Evolutionary conservation across 2,329 filamentous ascomycete genomes (phyloP).

Genomic region (Phaeosphaeria sp.): DNA sequence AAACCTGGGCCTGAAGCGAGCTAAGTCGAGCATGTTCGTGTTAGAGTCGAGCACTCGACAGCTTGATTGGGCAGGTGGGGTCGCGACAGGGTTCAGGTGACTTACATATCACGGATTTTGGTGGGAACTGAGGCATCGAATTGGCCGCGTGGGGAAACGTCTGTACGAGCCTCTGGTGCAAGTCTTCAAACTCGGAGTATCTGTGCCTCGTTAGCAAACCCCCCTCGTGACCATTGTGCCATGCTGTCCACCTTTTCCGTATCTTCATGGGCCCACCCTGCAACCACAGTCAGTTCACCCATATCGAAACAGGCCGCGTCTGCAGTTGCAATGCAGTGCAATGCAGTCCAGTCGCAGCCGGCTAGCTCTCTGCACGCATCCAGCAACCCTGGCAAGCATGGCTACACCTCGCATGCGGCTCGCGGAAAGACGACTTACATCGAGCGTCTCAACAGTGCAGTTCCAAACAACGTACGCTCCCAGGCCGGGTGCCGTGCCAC

Average conservation of each 20-base stretch:
- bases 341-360: background rate
- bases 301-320: background rate
- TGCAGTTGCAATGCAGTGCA: background rate
- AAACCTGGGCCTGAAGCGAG: conserved; percentile 79
- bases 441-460: conserved; percentile 83
- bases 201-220: conserved; percentile 49
- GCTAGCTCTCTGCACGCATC: background rate
- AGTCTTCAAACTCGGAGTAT: conserved; percentile 92
- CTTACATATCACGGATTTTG: conserved; percentile 87
- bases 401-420: conserved; percentile 17
- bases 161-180: conserved; percentile 73
- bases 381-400: conserved; percentile 4
- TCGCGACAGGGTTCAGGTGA: conserved; percentile 17
- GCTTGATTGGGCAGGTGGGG: conserved; percentile 23
- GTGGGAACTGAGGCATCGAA: conserved; percentile 87
- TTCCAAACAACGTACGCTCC: conserved; percentile 98
- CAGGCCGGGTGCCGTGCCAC: conserved; percentile 62
- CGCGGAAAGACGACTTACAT: conserved; percentile 64
- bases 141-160: conserved; percentile 85
- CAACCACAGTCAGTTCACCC: background rate
- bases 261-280: conserved; percentile 65
- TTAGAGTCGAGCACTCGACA: background rate
- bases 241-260: conserved; percentile 60
- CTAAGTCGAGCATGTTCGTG: conserved; percentile 36
- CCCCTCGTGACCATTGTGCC: background rate